Conservation (phyloP, 495 filamentous ascomycete genomes). For the Filosporella fistucella region DNA sequence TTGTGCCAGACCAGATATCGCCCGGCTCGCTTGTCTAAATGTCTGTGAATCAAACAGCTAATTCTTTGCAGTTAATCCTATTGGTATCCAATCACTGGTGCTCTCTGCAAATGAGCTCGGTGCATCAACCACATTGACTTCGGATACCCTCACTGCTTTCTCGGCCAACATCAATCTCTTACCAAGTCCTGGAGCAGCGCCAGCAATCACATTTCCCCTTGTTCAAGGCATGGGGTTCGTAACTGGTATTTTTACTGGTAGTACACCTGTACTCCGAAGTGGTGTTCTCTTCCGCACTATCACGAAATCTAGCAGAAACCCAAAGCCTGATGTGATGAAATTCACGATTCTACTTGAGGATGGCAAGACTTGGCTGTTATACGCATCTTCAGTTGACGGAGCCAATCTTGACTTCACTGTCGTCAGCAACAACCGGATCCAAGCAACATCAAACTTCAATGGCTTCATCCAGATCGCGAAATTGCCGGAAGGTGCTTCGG, state of each 20-base stretch:
- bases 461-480: conserved; percentile 84
- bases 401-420: conserved; percentile 39
- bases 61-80: too few relatives aligned
- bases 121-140: conserved; percentile 52
- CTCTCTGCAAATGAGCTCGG: conserved; percentile 74
- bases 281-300: conserved; percentile 69
- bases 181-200: conserved; percentile 41
- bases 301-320: conserved; percentile 49
- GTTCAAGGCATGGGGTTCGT: conserved; percentile 90
- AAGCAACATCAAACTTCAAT: conserved; percentile 40
- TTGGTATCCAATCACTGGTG: conserved; percentile 75
- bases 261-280: conserved; percentile 68
- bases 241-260: conserved; percentile 69
- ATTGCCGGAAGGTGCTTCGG: conserved; percentile 55
- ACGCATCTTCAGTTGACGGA: conserved; percentile 54
- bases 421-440: conserved; percentile 37
- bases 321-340: conserved; percentile 66
- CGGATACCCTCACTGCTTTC: conserved; percentile 59
- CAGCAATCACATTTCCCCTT: conserved; percentile 69
- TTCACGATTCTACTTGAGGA: conserved; percentile 71
- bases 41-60: too few relatives aligned
- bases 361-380: conserved; percentile 73
- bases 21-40: too few relatives aligned
- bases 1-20: too few relatives aligned
- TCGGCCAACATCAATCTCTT: conserved; percentile 69